Base-by-base conservation (phyloP, 2,329 filamentous ascomycete species). In the Arthrobotrys conoides region DNA sequence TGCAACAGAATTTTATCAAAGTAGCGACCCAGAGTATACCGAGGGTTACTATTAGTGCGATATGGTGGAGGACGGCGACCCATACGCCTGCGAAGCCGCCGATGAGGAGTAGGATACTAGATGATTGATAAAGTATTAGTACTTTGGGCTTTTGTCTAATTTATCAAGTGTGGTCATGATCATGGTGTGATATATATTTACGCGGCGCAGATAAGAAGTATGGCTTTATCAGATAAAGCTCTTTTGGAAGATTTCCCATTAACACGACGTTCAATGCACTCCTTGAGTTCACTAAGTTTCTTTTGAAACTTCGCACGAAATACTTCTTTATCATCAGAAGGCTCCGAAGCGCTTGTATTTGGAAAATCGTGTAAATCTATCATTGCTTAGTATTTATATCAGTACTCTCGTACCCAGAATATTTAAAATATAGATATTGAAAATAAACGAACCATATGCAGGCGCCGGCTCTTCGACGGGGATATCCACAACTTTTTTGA, bases 401-500 rank as follows among this genome's bases (percentile, higher is more conserved):
- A 20, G 8, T 16, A n/a, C 38, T 10, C 33, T 8, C 5, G 33
- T 12, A 41, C 14, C 38, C 3, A 4, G 30, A 27, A 8, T 18
- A 55, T 30, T 55, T 9, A 22, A 14, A 5, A 41, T 22, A 22
- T 10, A 33, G 16, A 2, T 33, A 22, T n/a, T n/a, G 9, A n/a
- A 20, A 36, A 18, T 3, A 8, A 36, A 73, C 64, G 36, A 24
- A 75, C 71, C 55, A 22, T 75, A 75, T 12, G 53, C 71, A 14
- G 71, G 71, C 16, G 59, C 64, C 8, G 71, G 64, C 18, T 75
- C 71, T 3, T 68, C 44, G 14, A 14, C 12, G 5, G 55, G 46
- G 6, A 22, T 30, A 5, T 55, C 71, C 18, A 75, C 20, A 22
- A 69, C 36, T 41, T 75, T 75, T 10, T 69, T 53, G 71, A 75